Conservation (phyloP, 2,329 filamentous ascomycete species). For the Fusarium aywerte region DNA sequence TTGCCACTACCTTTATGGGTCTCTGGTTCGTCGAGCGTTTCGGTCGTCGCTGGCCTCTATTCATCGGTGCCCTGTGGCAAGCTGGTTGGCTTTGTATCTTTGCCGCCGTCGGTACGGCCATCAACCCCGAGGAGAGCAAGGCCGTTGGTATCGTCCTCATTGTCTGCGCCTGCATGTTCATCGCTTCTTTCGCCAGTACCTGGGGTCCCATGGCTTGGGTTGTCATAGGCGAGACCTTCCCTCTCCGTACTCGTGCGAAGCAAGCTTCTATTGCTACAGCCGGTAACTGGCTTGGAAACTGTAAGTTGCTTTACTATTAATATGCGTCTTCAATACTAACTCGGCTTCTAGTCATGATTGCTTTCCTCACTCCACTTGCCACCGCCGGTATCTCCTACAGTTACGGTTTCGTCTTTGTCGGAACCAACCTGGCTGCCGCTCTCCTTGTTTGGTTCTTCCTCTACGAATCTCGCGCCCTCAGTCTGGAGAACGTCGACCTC, state of each 20-base stretch:
- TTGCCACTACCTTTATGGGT: constrained; percentile 72
- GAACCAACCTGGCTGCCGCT: constrained; percentile 68
- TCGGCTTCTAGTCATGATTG: constrained; percentile 62
- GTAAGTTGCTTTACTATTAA: constrained; percentile 36
- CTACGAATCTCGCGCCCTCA: constrained; percentile 71
- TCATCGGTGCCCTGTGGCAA: constrained; percentile 75
- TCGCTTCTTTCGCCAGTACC: constrained; percentile 74
- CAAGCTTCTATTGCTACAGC: constrained; percentile 65
- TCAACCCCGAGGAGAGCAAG: constrained; percentile 55
- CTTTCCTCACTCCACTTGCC: constrained; percentile 76
- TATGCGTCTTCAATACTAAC: constrained; percentile 9
- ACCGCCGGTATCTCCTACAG: constrained; percentile 68
- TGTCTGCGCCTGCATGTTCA: constrained; percentile 78
- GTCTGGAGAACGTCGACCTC: constrained; percentile 76
- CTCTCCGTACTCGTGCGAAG: constrained; percentile 65
- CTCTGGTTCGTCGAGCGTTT: constrained; percentile 75
- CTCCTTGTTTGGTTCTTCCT: constrained; percentile 75
- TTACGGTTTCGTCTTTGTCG: constrained; percentile 74
- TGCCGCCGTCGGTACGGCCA: constrained; percentile 64
- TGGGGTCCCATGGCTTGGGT: constrained; percentile 79
- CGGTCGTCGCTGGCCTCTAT: constrained; percentile 74
- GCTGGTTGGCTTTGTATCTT: constrained; percentile 73
- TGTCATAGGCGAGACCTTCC: constrained; percentile 73
- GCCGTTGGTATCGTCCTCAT: constrained; percentile 74
- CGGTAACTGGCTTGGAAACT: constrained; percentile 70